These are phyloP conservation scores for Gossypium mustelinum DNA, from an alignment of 345 rosid species.

Conservation along the genomic window DNA sequence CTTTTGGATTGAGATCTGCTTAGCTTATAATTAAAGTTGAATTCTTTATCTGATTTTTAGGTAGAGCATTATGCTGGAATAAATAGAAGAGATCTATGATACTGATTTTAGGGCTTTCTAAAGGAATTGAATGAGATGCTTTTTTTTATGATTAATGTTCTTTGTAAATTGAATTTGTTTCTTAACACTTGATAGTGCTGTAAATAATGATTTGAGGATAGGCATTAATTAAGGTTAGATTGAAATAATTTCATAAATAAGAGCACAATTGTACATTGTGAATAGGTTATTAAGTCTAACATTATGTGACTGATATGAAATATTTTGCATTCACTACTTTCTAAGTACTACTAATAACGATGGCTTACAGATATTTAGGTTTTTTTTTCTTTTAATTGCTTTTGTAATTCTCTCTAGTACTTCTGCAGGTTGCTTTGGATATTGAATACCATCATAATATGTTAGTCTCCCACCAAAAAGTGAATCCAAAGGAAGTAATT, in stretches of 20 bases:
- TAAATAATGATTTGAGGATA: neutral
- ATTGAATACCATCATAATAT: slow-evolving; percentile 92
- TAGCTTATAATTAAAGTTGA: neutral
- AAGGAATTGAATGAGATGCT: neutral
- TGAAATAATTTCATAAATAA: neutral
- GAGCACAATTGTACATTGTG: neutral
- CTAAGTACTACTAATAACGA: neutral
- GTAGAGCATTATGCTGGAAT: neutral
- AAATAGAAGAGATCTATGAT: neutral
- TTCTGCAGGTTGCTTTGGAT: slow-evolving; percentile 84
- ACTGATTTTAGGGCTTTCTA: neutral
- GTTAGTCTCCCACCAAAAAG: slow-evolving; percentile 81
- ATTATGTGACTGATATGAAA: neutral
- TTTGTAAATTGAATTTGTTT: neutral
- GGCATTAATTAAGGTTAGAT: neutral
- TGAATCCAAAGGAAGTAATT: slow-evolving; percentile 90
- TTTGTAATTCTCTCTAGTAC: neutral
- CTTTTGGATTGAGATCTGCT: slow-evolving; percentile 1
- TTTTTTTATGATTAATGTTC: neutral
- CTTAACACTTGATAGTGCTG: neutral
- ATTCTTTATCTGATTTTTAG: neutral
- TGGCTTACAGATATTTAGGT: neutral
- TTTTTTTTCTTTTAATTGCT: neutral
- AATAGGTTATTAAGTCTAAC: neutral
- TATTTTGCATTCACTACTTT: neutral